phyloP scores from a whole-genome alignment of 148 eudicot genomes.

The Nyssa sinensis region DNA sequence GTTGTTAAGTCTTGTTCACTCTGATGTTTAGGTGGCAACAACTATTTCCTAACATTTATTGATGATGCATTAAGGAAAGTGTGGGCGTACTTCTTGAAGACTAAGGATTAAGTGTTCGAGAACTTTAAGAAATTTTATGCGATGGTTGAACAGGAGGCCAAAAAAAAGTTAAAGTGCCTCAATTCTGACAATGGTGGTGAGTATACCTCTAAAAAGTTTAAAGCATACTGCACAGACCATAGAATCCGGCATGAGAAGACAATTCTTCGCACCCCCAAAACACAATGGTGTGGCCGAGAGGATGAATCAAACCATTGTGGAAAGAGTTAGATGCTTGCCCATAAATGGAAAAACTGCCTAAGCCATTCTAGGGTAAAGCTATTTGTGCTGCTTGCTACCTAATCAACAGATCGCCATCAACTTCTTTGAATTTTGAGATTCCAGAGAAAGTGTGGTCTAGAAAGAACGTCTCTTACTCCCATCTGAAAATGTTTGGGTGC shows the following conservation, averaged over 20 bases:
- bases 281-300: conserved; percentile 3
- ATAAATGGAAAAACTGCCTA: too few species aligned
- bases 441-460: background rate
- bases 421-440: background rate
- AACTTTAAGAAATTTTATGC: background rate
- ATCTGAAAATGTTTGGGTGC: background rate
- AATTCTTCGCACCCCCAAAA: background rate
- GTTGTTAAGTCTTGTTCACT: background rate
- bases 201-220: conserved; percentile 4
- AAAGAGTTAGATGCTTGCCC: too few species aligned
- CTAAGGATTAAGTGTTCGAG: background rate
- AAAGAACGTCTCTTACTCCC: background rate
- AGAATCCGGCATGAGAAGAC: background rate
- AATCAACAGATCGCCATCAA: too few species aligned
- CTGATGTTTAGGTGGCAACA: background rate
- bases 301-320: background rate
- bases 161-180: background rate
- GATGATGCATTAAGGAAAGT: background rate
- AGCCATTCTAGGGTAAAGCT: too few species aligned
- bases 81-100: background rate
- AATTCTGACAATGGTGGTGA: background rate
- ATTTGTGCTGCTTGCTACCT: too few species aligned
- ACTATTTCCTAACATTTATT: background rate
- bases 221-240: background rate
- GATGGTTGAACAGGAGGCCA: too few species aligned